A percentile compares a stretch with the other conserved stretches of the same genome.
Conservation (phyloP, 352 stramenopile species). For the Chrysophaeum taylorii region DNA sequence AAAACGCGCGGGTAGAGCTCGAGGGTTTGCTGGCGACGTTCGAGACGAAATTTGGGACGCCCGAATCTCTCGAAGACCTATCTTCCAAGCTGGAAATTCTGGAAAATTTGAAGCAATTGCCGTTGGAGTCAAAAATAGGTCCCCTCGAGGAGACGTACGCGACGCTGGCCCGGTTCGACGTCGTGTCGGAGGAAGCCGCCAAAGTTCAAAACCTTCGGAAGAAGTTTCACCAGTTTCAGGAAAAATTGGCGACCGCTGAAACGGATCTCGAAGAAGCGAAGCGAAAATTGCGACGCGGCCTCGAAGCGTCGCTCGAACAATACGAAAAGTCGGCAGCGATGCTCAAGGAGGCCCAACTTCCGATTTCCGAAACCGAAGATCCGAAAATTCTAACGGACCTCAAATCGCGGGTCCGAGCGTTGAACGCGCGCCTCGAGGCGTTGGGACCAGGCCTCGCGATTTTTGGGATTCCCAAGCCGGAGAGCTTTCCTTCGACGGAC, state of each 20-base stretch:
- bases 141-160: slow-evolving; percentile 47
- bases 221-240: slow-evolving; percentile 63
- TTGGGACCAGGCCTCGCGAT: slow-evolving; percentile 80
- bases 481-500: too few species aligned
- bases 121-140: slow-evolving; percentile 23
- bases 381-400: too few species aligned
- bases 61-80: not conserved
- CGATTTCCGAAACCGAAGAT: too few species aligned
- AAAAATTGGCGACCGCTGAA: slow-evolving; percentile 68
- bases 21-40: slow-evolving; percentile 18
- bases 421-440: slow-evolving; percentile 51
- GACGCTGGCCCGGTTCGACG: slow-evolving; percentile 67
- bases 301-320: slow-evolving; percentile 66
- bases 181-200: slow-evolving; percentile 66
- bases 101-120: not conserved
- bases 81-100: not conserved
- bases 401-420: too few species aligned
- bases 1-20: slow-evolving; percentile 54
- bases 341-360: too few species aligned
- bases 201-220: slow-evolving; percentile 61
- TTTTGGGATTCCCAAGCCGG: slow-evolving; percentile 72
- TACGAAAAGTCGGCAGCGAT: slow-evolving; percentile 24
- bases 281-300: slow-evolving; percentile 84
- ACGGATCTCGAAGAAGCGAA: slow-evolving; percentile 80
- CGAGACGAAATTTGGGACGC: too few species aligned